Evolutionary conservation across 768 basidiomycete genomes (phyloP).

Genomic region (Lyophyllum semitale): DNA sequence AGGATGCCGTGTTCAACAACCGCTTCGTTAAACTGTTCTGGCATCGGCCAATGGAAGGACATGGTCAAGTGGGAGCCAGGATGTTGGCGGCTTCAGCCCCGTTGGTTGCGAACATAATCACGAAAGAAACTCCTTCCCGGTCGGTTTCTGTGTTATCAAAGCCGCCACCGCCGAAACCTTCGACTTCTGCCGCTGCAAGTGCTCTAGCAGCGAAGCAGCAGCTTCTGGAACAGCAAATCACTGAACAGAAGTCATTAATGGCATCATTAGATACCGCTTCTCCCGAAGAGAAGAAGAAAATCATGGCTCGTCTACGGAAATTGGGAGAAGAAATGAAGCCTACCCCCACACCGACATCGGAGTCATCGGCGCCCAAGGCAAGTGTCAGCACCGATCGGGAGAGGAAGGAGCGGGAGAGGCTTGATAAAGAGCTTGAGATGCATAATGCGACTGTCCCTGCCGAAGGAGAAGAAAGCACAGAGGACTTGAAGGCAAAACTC

Average conservation of each 20-base stretch:
- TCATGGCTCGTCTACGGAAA: conserved; percentile 75
- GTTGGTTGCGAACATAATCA: conserved; percentile 63
- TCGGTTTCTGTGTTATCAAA: conserved; percentile 20
- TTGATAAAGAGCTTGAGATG: conserved; percentile 86
- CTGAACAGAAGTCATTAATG: conserved; percentile 89
- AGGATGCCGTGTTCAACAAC: conserved; percentile 93
- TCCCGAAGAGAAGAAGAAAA: conserved; percentile 73
- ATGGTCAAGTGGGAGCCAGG: conserved; percentile 76
- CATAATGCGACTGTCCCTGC: conserved; percentile 42
- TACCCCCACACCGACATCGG: conserved; percentile 27
- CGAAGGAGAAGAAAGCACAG: conserved; percentile 54
- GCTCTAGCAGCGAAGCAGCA: conserved; percentile 76
- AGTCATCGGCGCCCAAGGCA: conserved; percentile 26
- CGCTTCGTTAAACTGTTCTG: conserved; percentile 96
- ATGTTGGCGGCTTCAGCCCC: conserved; percentile 83
- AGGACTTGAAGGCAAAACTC: conserved; percentile 72
- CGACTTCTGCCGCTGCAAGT: conserved; percentile 36
- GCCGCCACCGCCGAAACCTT: conserved; percentile 33
- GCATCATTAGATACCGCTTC: conserved; percentile 62
- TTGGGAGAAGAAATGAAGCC: conserved; percentile 79
- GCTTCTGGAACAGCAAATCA: conserved; percentile 77
- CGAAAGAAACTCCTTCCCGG: conserved; percentile 32
- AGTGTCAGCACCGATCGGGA: conserved; percentile 43
- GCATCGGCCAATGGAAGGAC: conserved; percentile 92
- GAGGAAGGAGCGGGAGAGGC: conserved; percentile 58